These are phyloP conservation scores for Fusarium algeriense DNA, from an alignment of 2,329 filamentous ascomycete species.

Conservation along the genomic window DNA sequence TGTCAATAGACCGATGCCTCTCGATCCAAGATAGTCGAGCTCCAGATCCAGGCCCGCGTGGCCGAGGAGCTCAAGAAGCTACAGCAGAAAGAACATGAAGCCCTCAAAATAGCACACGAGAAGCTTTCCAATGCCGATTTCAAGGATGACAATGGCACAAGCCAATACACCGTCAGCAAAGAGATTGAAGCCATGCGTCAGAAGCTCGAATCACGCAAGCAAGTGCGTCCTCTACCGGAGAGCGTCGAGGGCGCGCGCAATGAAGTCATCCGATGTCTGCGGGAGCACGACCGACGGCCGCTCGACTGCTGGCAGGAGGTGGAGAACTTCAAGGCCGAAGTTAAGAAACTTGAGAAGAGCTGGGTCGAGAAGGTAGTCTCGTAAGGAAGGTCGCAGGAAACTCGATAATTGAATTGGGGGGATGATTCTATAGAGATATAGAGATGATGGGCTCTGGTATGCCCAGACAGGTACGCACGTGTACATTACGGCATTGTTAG, in stretches of 20 bases:
- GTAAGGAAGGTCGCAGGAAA: conserved; percentile 43
- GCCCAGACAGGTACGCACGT: conserved; percentile 38
- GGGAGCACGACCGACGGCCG: conserved; percentile 86
- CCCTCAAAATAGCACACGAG: conserved; percentile 76
- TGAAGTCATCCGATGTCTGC: conserved; percentile 83
- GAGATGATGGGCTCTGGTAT: conserved; percentile 29
- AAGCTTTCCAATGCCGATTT: conserved; percentile 65
- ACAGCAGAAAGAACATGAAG: conserved; percentile 75
- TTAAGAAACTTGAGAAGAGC: conserved; percentile 83
- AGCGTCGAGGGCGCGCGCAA: conserved; percentile 79
- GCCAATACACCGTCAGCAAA: conserved; percentile 65
- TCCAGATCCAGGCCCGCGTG: conserved; percentile 89
- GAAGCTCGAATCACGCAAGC: conserved; percentile 72
- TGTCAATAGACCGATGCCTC: conserved; percentile 84
- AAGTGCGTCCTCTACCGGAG: conserved; percentile 76
- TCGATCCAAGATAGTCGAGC: conserved; percentile 84
- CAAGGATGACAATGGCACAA: conserved; percentile 50
- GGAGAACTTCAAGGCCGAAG: conserved; percentile 89
- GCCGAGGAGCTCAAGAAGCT: conserved; percentile 86
- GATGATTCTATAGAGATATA: conserved; percentile 37
- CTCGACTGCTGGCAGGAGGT: conserved; percentile 97
- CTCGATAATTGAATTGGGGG: conserved; percentile 10
- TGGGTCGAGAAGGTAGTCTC: conserved; percentile 87
- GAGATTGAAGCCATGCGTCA: conserved; percentile 70
- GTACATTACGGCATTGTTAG: conserved; percentile 52